These are phyloP conservation scores for Melaleuca quinquenervia DNA, from an alignment of 345 rosid species.

Conservation along the genomic window DNA sequence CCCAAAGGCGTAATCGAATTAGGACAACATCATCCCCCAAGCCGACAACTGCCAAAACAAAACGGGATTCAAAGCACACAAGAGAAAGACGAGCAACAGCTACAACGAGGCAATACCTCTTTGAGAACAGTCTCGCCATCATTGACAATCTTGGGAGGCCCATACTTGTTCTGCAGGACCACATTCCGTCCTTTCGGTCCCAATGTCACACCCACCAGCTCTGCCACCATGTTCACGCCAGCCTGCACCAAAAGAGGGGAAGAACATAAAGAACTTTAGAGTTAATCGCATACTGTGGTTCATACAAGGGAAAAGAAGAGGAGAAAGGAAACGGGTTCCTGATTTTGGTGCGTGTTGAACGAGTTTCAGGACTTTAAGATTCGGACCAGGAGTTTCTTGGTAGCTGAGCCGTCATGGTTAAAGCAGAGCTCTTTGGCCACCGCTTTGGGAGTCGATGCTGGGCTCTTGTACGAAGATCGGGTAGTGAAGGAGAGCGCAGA, in stretches of 20 bases:
- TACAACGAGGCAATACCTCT: slow-evolving; percentile 28
- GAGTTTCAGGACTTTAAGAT: neutral
- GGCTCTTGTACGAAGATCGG: slow-evolving; percentile 15
- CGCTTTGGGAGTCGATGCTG: slow-evolving; percentile 13
- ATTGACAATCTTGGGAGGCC: slow-evolving; percentile 90
- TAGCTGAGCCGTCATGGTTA: slow-evolving; percentile 77
- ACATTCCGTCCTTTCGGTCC: slow-evolving; percentile 97
- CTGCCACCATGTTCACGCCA: slow-evolving; percentile 76
- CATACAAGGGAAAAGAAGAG: neutral
- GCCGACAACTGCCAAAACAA: neutral
- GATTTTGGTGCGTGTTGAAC: neutral
- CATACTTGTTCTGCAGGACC: slow-evolving; percentile 82
- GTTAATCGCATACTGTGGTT: neutral
- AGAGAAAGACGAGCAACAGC: neutral
- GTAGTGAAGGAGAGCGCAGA: slow-evolving; percentile 38
- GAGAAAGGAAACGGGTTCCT: neutral
- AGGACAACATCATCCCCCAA: neutral
- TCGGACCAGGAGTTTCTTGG: slow-evolving; percentile 74
- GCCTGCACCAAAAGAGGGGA: slow-evolving; percentile 27
- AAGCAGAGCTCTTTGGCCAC: slow-evolving; percentile 68
- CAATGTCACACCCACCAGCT: slow-evolving; percentile 79
- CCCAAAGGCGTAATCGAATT: neutral
- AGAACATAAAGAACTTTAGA: neutral
- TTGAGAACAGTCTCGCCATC: slow-evolving; percentile 95
- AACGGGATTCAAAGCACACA: neutral